Evolutionary conservation across 305 asterid species (phyloP), one percentile per base, ranked within the genome.

Genomic region (Withania somnifera): DNA sequence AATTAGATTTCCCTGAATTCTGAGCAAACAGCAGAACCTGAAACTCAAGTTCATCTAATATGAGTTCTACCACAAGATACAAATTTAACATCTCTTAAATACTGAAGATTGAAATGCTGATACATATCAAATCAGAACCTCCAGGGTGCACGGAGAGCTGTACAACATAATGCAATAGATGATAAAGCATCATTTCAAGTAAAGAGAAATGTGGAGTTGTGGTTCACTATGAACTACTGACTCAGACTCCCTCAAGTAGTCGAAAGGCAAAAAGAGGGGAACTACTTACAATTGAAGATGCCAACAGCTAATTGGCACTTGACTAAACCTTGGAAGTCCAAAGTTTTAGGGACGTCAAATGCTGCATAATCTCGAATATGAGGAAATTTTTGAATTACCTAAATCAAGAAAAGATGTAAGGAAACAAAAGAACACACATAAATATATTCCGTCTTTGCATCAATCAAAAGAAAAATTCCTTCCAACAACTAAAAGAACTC

Each of bases 241-340:
- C 58, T 73, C 4, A 24, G 58, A 73, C 26, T 73, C 34, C 58
- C 15, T 45, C 79, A 73, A 45, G 42, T 45, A 40, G 47, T 47
- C 26, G 28, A 64, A 15, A 47, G 26, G 38, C 4, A 22, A 64
- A 15, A 66, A 5, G 1, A 24, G 15, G 66, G 52, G 32, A 53
- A 67, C 53, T 68, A 66, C 99, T 91, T 90, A 96, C 99, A 78
- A 84, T 84, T 89, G 76, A 90, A 86, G 51, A 86, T 80, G 75
- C 93, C 98, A 88, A 93, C 89, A 86, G 94, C 97, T 87, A 96
- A 81, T 84, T 96, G 98, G 85, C 87, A 88, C 80, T 94, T 96
- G 85, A 93, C 86, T 80, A 92, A 77, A 84, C 83, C 78, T 85
- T 78, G 83, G 85, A 82, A 88, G 82, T 94, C 93, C 80, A 86